These are phyloP conservation scores for Carex myosuroides DNA, from an alignment of 176 grass and related monocot species.

Conservation along the genomic window DNA sequence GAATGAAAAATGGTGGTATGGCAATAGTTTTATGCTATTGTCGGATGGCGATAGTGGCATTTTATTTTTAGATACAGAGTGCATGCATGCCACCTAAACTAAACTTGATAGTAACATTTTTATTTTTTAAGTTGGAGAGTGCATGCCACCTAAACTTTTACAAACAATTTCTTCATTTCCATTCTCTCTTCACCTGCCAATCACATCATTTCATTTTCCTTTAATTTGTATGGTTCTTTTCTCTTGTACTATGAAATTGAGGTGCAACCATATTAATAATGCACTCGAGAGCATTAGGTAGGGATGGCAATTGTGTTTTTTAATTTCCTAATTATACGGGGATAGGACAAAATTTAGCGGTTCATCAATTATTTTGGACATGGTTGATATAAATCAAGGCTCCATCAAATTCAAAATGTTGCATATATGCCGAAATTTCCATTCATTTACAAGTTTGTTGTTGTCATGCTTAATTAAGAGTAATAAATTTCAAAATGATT, in stretches of 20 bases:
- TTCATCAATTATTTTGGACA: background rate
- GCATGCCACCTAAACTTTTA: background rate
- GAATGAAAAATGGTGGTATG: background rate
- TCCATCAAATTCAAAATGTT: background rate
- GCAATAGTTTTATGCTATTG: slow-evolving; percentile 1
- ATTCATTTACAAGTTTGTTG: background rate
- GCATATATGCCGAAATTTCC: background rate
- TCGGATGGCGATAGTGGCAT: slow-evolving; percentile 14
- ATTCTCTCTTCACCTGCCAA: slow-evolving; percentile 6
- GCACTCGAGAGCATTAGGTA: background rate
- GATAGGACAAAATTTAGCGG: background rate
- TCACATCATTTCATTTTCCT: background rate
- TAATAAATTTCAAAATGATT: no score
- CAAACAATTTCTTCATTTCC: no score
- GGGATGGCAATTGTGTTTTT: background rate
- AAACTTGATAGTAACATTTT: no score
- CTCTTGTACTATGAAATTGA: background rate
- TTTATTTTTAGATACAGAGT: slow-evolving; percentile 4
- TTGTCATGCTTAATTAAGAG: no score
- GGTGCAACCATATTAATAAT: background rate
- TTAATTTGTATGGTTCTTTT: background rate
- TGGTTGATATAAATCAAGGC: background rate
- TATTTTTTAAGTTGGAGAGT: no score
- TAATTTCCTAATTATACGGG: background rate
- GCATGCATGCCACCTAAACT: no score